Percentiles rank a stretch among this genome's conserved stretches.
phyloP scores from a whole-genome alignment of 2,329 filamentous ascomycete genomes.

The Zymoseptoria pseudotritici region DNA sequence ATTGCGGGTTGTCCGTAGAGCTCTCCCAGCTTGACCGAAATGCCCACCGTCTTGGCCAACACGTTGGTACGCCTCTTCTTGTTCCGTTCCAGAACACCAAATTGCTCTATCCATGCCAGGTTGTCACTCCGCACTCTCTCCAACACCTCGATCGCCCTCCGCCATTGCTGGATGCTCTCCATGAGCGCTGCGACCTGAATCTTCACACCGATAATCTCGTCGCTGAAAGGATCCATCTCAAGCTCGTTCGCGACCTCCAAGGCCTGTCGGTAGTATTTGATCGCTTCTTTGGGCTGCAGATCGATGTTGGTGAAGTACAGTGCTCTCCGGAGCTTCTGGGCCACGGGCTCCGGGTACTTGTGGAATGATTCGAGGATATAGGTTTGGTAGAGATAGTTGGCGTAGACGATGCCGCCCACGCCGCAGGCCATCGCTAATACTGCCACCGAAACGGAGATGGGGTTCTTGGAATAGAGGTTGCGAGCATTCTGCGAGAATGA shows the following conservation, averaged over 20 bases:
- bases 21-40: slow-evolving; percentile 76
- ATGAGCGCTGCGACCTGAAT: slow-evolving; percentile 74
- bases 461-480: slow-evolving; percentile 33
- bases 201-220: slow-evolving; percentile 84
- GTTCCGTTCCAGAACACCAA: slow-evolving; percentile 35
- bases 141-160: slow-evolving; percentile 66
- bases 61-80: slow-evolving; percentile 55
- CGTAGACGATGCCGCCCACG: slow-evolving; percentile 35
- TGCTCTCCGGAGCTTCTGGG: slow-evolving; percentile 71
- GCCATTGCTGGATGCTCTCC: slow-evolving; percentile 65
- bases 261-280: slow-evolving; percentile 77
- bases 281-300: slow-evolving; percentile 65
- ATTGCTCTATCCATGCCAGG: slow-evolving; percentile 41
- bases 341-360: slow-evolving; percentile 61
- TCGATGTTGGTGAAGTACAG: slow-evolving; percentile 78
- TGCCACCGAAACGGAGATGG: slow-evolving; percentile 33
- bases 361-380: slow-evolving; percentile 45
- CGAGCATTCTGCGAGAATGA: slow-evolving; percentile 22
- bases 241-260: slow-evolving; percentile 64
- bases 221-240: slow-evolving; percentile 78
- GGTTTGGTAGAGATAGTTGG: slow-evolving; percentile 41
- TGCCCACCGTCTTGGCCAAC: slow-evolving; percentile 64
- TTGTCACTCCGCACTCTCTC: slow-evolving; percentile 69
- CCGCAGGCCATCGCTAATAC: slow-evolving; percentile 30
- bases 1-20: slow-evolving; percentile 73